A percentile compares a stretch with the other conserved stretches of the same genome.
Conservation (phyloP, 2,329 filamentous ascomycete species). For the Endoconidiophora polonica region DNA sequence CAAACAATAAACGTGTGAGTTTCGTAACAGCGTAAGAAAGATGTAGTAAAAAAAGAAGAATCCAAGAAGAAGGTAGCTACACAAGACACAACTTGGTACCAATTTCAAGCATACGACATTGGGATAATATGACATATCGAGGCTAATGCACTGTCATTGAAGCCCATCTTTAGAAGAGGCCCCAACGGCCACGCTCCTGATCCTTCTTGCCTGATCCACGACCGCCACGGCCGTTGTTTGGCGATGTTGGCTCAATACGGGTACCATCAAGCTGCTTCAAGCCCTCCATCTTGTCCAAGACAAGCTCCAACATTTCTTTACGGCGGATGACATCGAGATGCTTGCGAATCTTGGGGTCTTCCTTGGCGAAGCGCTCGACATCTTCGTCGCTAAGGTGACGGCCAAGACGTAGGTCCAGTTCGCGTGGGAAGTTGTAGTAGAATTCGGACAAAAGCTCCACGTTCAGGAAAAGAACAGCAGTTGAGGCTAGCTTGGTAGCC, state of each 20-base stretch:
- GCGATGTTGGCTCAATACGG: slow-evolving; percentile 1
- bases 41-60: background rate
- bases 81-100: too few relatives aligned
- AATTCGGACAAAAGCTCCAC: slow-evolving; percentile 94
- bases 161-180: slow-evolving; percentile 25
- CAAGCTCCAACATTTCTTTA: slow-evolving; percentile 85
- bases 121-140: too few relatives aligned
- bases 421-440: slow-evolving; percentile 91
- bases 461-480: slow-evolving; percentile 90
- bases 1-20: background rate
- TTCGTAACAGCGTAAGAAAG: slow-evolving; percentile 7
- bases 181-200: slow-evolving; percentile 32
- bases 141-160: too few relatives aligned
- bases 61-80: too few relatives aligned
- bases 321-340: slow-evolving; percentile 84
- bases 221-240: slow-evolving; percentile 7
- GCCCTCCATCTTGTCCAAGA: slow-evolving; percentile 90
- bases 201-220: slow-evolving; percentile 15
- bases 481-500: slow-evolving; percentile 83
- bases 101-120: too few relatives aligned
- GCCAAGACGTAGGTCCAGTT: slow-evolving; percentile 74
- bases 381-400: slow-evolving; percentile 62
- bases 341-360: slow-evolving; percentile 75
- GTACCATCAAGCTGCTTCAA: slow-evolving; percentile 63
- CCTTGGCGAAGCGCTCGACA: slow-evolving; percentile 77